Evolutionary conservation across 2,329 filamentous ascomycete genomes (phyloP), one percentile per base, ranked within the genome.

Genomic region (Endothia cerciana): DNA sequence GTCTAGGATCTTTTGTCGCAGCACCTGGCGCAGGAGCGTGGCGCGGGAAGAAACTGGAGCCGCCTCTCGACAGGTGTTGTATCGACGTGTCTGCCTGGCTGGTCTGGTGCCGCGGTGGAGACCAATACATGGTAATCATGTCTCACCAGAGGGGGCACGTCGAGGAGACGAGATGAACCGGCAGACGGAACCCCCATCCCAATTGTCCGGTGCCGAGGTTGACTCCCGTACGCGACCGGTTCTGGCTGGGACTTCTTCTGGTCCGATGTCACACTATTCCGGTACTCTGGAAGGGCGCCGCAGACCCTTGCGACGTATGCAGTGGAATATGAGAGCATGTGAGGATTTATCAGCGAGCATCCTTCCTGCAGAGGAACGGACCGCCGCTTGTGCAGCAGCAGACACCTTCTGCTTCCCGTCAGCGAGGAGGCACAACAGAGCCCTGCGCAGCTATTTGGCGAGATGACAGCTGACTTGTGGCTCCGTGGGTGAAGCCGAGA

Each of bases 121-220:
- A 49, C 45, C 45, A 10, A n/a, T 49, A 5, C 45, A 49, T 51
- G 3, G 22, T 51, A 28, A 51, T 51, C 22, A 22, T 51, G 47
- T 25, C 47, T 51, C 22, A 30, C 28, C 47, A 15, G 22, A 51
- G 28, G 47, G 47, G 47, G 13, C 55, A 6, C n/a, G 13, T 11
- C 22, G 55, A 58, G 33, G 41, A n/a, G 55, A 58, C 22, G 55
- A 58, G 33, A 58, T 36, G 55, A 58, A 36, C 55, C 36, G 55
- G 55, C 36, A 58, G 55, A 38, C 55, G 11, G 30, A 40, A 11
- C 1, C 25, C 33, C 33, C 33, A 58, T 41, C 33, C n/a, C 36
- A 38, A 58, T 38, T 58, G 47, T 38, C 55, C 36, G 33, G 41
- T 22, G 36, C 55, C 55, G 55, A 58, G 55, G 55, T 38, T 36